Evolutionary conservation across 495 filamentous ascomycete species (phyloP), one percentile per base, ranked within the genome.

Genomic region (Penicillium atrosanguineum): DNA sequence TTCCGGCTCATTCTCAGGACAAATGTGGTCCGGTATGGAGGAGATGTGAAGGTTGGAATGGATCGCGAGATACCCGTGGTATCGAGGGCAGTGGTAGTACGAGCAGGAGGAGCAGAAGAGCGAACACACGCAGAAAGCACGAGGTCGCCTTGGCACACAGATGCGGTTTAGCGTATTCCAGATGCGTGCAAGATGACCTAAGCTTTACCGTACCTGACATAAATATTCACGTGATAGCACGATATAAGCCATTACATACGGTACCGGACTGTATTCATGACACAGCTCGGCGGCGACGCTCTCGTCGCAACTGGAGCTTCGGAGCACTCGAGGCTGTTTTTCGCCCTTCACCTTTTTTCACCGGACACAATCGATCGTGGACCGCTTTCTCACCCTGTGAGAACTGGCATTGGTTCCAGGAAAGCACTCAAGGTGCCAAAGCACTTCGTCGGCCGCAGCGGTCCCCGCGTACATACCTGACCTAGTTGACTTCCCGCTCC

Each of bases 1-100:
- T 96, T 95, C 60, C 75, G 73, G 72, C 73, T 76, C 75, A 78
- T 78, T 68, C 73, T 78, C 65, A 63, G 70, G 63, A 46, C 52
- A 61, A 56, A 62, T 38, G 36, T 44, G 46, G 50, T 38, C 15
- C 36, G 43, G 18, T 25, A 46, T 29, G 12, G 16, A 41, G 40
- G 36, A 20, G 37, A 48, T 53, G 18, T 52, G 44, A 57, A 48
- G 26, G 48, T 49, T 55, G 48, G 53, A 54, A 56, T 49, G 34
- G 53, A 43, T 43, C 53, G 48, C 45, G 25, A 53, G 60, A 65
- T 66, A 66, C 64, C 51, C 52, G 46, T 55, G 64, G 64, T 65
- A 65, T 58, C 64, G 52, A 55, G 44, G 50, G 40, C 36, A 29
- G 51, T 57, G 50, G 45, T 53, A 39, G 39, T 53, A 48, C 34